phyloP scores from a whole-genome alignment of 1,139 yeast species.

The Debaryomycetaceae sp. region DNA sequence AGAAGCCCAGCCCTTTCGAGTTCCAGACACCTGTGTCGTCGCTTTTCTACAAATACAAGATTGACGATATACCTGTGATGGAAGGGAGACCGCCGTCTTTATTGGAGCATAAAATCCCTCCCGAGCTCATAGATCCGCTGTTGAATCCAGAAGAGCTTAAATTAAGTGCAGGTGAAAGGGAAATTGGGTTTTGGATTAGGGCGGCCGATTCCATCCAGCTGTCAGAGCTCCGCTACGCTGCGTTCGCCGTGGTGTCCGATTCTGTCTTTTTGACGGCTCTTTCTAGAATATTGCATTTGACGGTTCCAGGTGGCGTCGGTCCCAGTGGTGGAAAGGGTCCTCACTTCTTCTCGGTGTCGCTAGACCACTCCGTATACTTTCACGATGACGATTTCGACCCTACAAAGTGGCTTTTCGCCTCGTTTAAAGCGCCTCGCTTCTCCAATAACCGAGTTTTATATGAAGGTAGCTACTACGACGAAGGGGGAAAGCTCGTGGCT shows the following conservation, averaged over 20 bases:
- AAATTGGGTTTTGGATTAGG: conserved; percentile 30
- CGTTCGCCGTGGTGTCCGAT: conserved; percentile 31
- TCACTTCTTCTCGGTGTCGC: conserved; percentile 36
- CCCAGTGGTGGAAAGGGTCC: conserved; percentile 16
- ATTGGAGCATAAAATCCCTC: conserved; percentile 28
- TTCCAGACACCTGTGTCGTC: conserved; percentile 29
- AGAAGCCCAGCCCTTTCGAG: conserved; percentile 27
- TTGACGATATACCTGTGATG: conserved; percentile 18
- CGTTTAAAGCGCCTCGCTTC: conserved; percentile 32
- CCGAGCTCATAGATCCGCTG: conserved; percentile 19
- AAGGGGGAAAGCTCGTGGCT: conserved; percentile 35
- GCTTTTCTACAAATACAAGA: conserved; percentile 24
- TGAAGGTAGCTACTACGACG: conserved; percentile 32
- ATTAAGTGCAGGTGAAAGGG: conserved; percentile 28
- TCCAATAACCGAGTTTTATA: conserved; percentile 39
- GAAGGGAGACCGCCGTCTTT: conserved; percentile 17
- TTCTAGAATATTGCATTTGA: conserved; percentile 26
- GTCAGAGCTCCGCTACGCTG: conserved; percentile 21
- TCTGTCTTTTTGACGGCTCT: conserved; percentile 33
- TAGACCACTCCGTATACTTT: conserved; percentile 41
- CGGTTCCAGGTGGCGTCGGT: conserved; percentile 17
- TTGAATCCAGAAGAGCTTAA: conserved; percentile 15
- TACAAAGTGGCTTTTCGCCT: conserved; percentile 36
- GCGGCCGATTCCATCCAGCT: conserved; percentile 21
- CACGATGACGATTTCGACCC: conserved; percentile 46